Evolutionary conservation across 2,329 filamentous ascomycete genomes (phyloP).

Genomic region (Apiospora aurea): DNA sequence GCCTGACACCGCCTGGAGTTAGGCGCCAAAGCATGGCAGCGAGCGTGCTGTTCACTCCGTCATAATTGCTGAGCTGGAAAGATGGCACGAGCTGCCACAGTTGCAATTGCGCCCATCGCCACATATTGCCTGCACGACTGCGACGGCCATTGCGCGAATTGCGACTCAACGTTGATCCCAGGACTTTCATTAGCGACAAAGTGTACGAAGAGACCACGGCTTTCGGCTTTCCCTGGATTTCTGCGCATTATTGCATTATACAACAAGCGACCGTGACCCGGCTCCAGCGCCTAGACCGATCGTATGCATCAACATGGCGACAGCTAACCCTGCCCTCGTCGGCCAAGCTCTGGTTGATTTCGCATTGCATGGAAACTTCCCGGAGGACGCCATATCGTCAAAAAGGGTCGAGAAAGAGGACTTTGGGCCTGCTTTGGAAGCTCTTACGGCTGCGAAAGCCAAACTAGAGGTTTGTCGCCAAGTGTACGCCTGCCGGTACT

Average conservation of each 20-base stretch:
- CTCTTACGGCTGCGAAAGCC: conserved; percentile 50
- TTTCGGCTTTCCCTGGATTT: background rate
- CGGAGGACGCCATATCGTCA: conserved; percentile 54
- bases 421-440: conserved; percentile 50
- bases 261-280: background rate
- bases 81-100: conserved; percentile 15
- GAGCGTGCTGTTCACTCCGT: background rate
- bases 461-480: conserved; percentile 51
- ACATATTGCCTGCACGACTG: background rate
- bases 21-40: conserved; percentile 1
- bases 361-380: conserved; percentile 56
- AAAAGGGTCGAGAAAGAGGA: conserved; percentile 43
- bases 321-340: conserved; percentile 42
- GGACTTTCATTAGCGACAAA: background rate
- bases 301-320: conserved; percentile 37
- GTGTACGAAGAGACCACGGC: background rate
- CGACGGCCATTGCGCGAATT: background rate
- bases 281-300: background rate
- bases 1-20: background rate
- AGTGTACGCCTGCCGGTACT: background rate
- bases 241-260: background rate
- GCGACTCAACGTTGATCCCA: background rate
- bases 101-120: conserved; percentile 17
- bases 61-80: background rate
- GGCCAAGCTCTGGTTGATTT: conserved; percentile 71